Evolutionary conservation across 208 protist genomes (phyloP).

Genomic region (Balamuthia mandrillaris): DNA sequence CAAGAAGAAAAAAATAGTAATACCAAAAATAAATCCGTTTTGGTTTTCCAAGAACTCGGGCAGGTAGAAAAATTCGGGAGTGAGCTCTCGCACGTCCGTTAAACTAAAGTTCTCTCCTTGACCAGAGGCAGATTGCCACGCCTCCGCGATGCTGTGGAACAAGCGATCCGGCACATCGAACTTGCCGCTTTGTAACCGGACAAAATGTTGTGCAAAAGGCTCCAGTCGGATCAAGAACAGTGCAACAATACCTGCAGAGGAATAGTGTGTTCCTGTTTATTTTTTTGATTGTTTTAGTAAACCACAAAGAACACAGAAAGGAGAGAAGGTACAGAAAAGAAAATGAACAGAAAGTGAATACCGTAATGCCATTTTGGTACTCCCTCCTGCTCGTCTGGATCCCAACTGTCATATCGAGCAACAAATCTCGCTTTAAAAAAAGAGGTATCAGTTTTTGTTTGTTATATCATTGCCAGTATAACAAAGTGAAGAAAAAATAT

Average conservation of each 20-base stretch:
- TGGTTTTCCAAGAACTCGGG: constrained; percentile 88
- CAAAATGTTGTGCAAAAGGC: constrained; percentile 85
- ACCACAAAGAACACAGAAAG: background rate
- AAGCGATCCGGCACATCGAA: constrained; percentile 96
- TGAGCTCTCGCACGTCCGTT: constrained; percentile 92
- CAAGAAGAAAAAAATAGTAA: background rate
- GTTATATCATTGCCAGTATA: constrained; percentile 33
- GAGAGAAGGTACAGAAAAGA: background rate
- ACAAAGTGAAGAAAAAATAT: background rate
- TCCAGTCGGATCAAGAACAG: constrained; percentile 95
- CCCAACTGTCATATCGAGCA: constrained; percentile 53
- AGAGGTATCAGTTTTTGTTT: too few relatives aligned
- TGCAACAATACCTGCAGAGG: constrained; percentile 89
- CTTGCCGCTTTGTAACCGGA: constrained; percentile 67
- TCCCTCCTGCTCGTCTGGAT: constrained; percentile 36
- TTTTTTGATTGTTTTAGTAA: constrained; percentile 68
- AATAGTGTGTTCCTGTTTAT: constrained; percentile 98
- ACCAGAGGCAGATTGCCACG: constrained; percentile 81
- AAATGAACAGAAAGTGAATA: constrained; percentile 76
- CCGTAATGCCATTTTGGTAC: constrained; percentile 93
- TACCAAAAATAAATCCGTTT: constrained; percentile 11
- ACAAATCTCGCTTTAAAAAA: constrained; percentile 6
- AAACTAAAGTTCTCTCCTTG: constrained; percentile 57
- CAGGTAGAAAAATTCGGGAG: constrained; percentile 94
- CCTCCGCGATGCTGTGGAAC: constrained; percentile 89